phyloP scores from a whole-genome alignment of 805 yeast species.

The Hanseniaspora pseudoguilliermondii region DNA sequence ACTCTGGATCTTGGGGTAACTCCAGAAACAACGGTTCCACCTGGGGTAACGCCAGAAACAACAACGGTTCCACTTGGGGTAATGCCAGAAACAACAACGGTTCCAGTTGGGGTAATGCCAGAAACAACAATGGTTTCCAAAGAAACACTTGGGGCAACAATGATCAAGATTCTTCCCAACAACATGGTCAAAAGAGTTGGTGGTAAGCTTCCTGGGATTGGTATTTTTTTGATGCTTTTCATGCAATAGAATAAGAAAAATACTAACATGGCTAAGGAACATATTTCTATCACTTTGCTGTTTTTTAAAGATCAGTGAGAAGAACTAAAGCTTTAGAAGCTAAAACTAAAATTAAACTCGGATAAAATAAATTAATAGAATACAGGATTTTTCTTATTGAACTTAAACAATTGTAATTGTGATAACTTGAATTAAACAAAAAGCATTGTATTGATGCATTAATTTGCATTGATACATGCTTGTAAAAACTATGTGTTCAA shows the following conservation, averaged over 20 bases:
- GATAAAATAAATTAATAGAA: conserved; percentile 1
- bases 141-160: conserved; percentile 25
- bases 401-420: background rate
- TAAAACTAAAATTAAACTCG: background rate
- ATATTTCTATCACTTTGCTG: too few relatives aligned
- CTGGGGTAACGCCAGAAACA: conserved; percentile 27
- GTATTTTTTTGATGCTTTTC: too few relatives aligned
- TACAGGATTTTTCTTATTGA: background rate
- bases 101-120: conserved; percentile 14
- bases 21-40: conserved; percentile 21
- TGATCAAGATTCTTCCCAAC: conserved; percentile 22
- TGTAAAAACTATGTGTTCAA: background rate
- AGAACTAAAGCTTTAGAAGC: too few relatives aligned
- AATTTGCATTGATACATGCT: background rate
- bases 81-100: conserved; percentile 20
- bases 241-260: too few relatives aligned
- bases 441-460: background rate
- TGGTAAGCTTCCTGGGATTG: background rate
- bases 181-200: conserved; percentile 11
- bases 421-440: background rate
- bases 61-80: conserved; percentile 28
- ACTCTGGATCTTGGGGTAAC: conserved; percentile 1
- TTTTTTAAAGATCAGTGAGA: too few relatives aligned
- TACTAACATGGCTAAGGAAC: too few relatives aligned
- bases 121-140: conserved; percentile 23